These are phyloP conservation scores for Fusarium beomiforme DNA, from an alignment of 2,329 filamentous ascomycete genomes.

Conservation along the genomic window DNA sequence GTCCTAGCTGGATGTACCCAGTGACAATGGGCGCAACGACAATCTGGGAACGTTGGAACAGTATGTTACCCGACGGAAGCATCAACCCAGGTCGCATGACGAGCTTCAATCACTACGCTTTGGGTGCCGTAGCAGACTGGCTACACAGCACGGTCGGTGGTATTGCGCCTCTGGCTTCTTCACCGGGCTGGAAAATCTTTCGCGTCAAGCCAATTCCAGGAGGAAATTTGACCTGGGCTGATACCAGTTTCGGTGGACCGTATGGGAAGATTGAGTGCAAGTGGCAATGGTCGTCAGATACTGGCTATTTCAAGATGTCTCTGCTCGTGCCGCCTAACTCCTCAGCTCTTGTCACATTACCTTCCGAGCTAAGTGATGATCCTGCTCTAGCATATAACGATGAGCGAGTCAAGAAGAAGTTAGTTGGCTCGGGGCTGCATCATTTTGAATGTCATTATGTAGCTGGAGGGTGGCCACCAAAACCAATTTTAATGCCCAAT, in stretches of 20 bases:
- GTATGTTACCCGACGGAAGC: not conserved
- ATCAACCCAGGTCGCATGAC: not conserved
- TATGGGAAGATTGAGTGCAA: not conserved
- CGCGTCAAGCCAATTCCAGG: not conserved
- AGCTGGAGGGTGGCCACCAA: not conserved
- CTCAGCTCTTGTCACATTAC: not conserved
- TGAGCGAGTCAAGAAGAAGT: rapidly evolving
- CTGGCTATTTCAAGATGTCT: not conserved
- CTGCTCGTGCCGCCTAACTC: not conserved
- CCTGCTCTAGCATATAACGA: too few species aligned
- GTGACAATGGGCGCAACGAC: not conserved
- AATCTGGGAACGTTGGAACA: not conserved
- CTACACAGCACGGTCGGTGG: not conserved
- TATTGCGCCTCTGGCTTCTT: not conserved
- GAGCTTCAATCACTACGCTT: not conserved
- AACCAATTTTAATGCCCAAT: not conserved
- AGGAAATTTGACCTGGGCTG: not conserved
- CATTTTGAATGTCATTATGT: not conserved
- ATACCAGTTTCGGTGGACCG: not conserved
- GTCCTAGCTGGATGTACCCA: not conserved
- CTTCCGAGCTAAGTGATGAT: not conserved
- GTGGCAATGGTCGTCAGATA: not conserved
- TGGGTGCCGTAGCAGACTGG: not conserved
- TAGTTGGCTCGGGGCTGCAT: not conserved
- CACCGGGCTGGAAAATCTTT: rapidly evolving